phyloP scores from a whole-genome alignment of 352 stramenopile genomes.

The Globisporangium uncinulatum region DNA sequence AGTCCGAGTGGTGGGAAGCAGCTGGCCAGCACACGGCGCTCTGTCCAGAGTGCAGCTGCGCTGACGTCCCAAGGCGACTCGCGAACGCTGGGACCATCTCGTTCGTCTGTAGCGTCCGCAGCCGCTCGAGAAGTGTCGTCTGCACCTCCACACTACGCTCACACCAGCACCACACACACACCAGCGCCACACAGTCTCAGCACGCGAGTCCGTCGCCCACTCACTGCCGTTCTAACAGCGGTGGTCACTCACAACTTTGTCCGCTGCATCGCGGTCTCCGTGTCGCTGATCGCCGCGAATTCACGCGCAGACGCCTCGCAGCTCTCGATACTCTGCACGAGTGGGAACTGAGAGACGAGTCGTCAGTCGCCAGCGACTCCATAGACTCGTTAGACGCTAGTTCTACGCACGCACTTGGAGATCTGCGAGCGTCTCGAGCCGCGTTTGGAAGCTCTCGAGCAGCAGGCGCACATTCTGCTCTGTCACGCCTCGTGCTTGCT shows the following conservation, averaged over 20 bases:
- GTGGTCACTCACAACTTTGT: neutral
- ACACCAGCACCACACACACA: neutral
- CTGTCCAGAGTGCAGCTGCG: neutral
- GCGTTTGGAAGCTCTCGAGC: slow-evolving; percentile 12
- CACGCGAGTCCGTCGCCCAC: neutral
- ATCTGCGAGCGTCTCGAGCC: slow-evolving; percentile 13
- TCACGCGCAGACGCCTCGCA: neutral
- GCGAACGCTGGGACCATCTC: slow-evolving; percentile 5
- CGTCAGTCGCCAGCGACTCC: neutral
- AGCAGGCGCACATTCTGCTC: slow-evolving; percentile 13
- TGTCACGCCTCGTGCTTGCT: slow-evolving; percentile 8
- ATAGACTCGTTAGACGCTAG: neutral
- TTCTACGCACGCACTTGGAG: slow-evolving; percentile 11
- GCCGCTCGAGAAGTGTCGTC: slow-evolving; percentile 10
- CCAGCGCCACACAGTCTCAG: no score
- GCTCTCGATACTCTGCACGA: slow-evolving; percentile 11
- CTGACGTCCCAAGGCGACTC: neutral
- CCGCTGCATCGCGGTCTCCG: slow-evolving; percentile 6
- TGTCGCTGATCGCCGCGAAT: slow-evolving; percentile 12
- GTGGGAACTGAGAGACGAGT: neutral
- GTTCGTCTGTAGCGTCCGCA: slow-evolving; percentile 5
- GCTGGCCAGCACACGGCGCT: slow-evolving; percentile 21
- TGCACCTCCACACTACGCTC: slow-evolving; percentile 7
- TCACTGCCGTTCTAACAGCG: neutral
- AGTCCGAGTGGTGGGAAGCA: slow-evolving; percentile 16